Evolutionary conservation across 129 eudicot species (phyloP).

Genomic region (Pulicaria dysenterica): DNA sequence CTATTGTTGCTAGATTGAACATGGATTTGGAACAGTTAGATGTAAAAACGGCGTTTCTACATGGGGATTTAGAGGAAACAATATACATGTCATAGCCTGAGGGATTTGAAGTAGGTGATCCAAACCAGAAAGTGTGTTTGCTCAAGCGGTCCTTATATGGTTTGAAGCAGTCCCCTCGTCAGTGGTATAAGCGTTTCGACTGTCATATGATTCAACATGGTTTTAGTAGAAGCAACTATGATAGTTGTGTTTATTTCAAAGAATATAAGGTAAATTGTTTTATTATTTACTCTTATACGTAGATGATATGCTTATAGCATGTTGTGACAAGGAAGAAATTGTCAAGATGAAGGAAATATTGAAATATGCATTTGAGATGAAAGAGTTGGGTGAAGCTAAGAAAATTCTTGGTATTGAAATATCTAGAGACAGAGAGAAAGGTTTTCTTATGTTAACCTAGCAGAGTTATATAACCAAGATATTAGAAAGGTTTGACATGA

Average conservation of each 20-base stretch:
- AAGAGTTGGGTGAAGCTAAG: not conserved
- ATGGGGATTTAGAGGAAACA: not conserved
- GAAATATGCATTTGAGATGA: not conserved
- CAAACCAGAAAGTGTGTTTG: too few relatives aligned
- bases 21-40: not conserved
- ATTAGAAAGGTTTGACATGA: too few relatives aligned
- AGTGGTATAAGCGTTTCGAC: too few relatives aligned
- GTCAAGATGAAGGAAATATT: not conserved
- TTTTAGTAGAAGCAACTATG: not conserved
- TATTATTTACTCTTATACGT: too few relatives aligned
- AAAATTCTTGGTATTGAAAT: not conserved
- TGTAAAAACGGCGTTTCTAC: not conserved
- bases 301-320: too few relatives aligned
- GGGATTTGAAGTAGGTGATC: too few relatives aligned
- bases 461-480: too few relatives aligned
- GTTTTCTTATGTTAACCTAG: not conserved
- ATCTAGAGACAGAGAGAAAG: not conserved
- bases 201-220: not conserved
- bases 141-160: too few relatives aligned
- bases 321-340: too few relatives aligned
- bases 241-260: not conserved
- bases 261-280: not conserved
- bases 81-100: too few relatives aligned
- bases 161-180: too few relatives aligned
- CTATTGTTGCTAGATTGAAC: not conserved